Percentiles rank a stretch among this genome's conserved stretches.
phyloP scores from a whole-genome alignment of 2,329 filamentous ascomycete species.

The Trichoderma koningiopsis region DNA sequence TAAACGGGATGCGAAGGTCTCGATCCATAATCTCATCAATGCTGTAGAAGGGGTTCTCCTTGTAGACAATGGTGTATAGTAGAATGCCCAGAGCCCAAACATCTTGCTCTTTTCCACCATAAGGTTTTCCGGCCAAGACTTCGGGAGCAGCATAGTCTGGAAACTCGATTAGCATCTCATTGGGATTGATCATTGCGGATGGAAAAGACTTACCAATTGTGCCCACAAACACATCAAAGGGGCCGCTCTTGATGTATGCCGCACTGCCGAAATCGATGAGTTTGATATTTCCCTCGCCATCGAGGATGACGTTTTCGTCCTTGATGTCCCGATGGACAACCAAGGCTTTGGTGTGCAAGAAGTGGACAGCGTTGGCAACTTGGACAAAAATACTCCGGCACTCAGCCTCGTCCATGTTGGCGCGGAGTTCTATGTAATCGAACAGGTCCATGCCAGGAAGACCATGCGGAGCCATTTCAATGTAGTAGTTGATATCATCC shows the following conservation, averaged over 20 bases:
- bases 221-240: conserved; percentile 98
- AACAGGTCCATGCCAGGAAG: conserved; percentile 98
- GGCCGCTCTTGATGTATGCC: conserved; percentile 96
- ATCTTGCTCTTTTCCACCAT: conserved; percentile 95
- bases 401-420: conserved; percentile 94
- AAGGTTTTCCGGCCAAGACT: conserved; percentile 87
- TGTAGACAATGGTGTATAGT: conserved; percentile 98
- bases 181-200: neutral
- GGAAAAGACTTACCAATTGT: conserved; percentile 75
- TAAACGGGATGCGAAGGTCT: conserved; percentile 85
- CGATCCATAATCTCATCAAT: conserved; percentile 99
- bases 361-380: conserved; percentile 84
- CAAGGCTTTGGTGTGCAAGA: conserved; percentile 84
- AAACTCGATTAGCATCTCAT: neutral
- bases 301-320: conserved; percentile 95
- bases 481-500: conserved; percentile 93
- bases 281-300: conserved; percentile 94
- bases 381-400: conserved; percentile 95
- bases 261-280: conserved; percentile 98
- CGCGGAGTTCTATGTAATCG: conserved; percentile 94
- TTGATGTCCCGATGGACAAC: conserved; percentile 99
- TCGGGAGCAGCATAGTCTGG: conserved; percentile 98
- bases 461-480: conserved; percentile 95
- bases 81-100: conserved; percentile 97
- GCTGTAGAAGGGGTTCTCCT: conserved; percentile 98